Base-by-base conservation (phyloP, 306 rosid genomes). In the Gynostemma pentaphyllum region DNA sequence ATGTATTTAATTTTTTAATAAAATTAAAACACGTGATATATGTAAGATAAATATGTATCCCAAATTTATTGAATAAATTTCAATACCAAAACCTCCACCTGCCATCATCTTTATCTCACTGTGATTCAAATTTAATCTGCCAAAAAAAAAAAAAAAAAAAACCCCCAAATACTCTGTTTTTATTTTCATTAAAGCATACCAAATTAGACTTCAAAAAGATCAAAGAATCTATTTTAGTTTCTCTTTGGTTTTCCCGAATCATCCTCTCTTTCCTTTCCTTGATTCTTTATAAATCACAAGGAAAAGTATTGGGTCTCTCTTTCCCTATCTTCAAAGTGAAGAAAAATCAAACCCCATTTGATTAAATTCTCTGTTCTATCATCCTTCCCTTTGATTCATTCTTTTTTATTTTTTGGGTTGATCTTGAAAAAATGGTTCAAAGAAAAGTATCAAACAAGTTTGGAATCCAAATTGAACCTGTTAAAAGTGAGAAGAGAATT, bases 381-480 rank as follows among this genome's bases (percentile, higher is more conserved):
- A 28, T 49, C 55, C 26, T 53, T 37, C 59, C n/a, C n/a, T n/a
- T n/a, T n/a, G n/a, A n/a, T n/a, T n/a, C n/a, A n/a, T n/a, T n/a
- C n/a, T n/a, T n/a, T n/a, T n/a, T n/a, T 66, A 29, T 44, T 57
- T 68, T 7, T 49, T 69, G 61, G 13, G 68, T 73, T 76, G 79
- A 75, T 74, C 73, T 59, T 49, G 4, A 2, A 70, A 76, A 79
- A 28, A 86, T 92, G 99, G 99, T 88, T 70, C 99, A 88, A 69
- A 79, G 88, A 72, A 86, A 83, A 80, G 84, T 72, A 2, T 66
- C 72, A 34, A 65, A 37, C 69, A 86, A 81, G 88, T 80, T 76
- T 81, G 84, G 90, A 27, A 80, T 76, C 87, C 84, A 81, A 76
- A 86, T 66, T 70, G 82, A 83, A 67, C 67, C 70, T 63, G 87